Base-by-base conservation (phyloP, 2,329 filamentous ascomycete species). In the Talaromyces verruculosus region DNA sequence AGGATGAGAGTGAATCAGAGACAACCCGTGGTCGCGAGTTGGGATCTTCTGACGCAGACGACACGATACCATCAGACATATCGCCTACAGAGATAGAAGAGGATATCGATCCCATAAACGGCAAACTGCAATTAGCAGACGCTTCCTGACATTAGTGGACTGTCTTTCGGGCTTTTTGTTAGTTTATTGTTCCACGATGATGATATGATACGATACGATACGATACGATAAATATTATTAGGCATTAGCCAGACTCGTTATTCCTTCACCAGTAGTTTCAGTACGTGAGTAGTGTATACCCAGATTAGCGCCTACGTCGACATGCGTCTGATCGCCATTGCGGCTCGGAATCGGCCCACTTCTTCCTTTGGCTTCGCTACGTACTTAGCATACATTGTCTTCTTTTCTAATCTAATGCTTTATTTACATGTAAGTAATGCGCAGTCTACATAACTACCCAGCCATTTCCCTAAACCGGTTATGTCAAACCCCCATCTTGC, bases 41-140 rank as follows among this genome's bases (percentile, higher is more conserved):
- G 15, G 19, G 55, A 10, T 37, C 39, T n/a, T 47, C 55, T 49
- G 45, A 53, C 25, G 45, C 39, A n/a, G 64, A 58, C n/a, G 37
- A 57, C 8, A 55, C 49, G 8, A 55, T 19, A 17, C 49, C 49
- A 11, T 5, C 33, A 37, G 33, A 37, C 5, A 22, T 22, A 22
- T 57, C 53, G 33, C n/a, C 33, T 37, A 53, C 33, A 17, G 53
- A 64, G 15, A 61, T 28, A 25, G 64, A 67, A 1, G 61, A 63
- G 15, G 57, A 61, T 58, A 58, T 60, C 5, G 37, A 61, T 13
- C 39, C 35, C 4, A 22, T 65, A 33, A 19, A 55, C 15, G 63
- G 39, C 53, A 66, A 66, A 41, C 37, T 66, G 17, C 65, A 66
- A 25, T 28, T 66, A 17, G 65, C 65, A 33, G 61, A 66, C 28